Conservation (phyloP, 257 asterid species). For the Parsonsia alboflavescens region DNA sequence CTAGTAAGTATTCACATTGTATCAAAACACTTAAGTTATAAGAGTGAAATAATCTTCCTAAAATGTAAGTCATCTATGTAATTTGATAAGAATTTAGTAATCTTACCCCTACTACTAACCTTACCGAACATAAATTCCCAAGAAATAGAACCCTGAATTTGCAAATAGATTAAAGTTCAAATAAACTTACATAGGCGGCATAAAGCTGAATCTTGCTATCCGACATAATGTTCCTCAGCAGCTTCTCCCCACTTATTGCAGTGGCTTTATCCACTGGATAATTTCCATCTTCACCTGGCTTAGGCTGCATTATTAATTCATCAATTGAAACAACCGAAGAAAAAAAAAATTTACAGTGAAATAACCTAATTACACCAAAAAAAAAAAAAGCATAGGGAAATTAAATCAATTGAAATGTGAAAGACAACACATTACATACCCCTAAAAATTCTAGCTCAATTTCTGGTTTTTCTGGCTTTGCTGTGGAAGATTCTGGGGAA, state of each 20-base stretch:
- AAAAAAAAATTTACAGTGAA: background rate
- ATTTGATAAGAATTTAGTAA: no score
- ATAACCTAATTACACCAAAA: background rate
- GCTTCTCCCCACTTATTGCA: slow-evolving; percentile 78
- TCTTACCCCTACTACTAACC: background rate
- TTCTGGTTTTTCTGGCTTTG: slow-evolving; percentile 42
- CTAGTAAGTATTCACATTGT: background rate
- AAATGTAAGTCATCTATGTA: no score
- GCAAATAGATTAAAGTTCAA: background rate
- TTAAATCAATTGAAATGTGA: background rate
- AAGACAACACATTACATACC: slow-evolving; percentile 23
- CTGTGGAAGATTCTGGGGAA: slow-evolving; percentile 47
- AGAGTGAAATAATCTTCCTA: background rate
- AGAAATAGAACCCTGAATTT: background rate
- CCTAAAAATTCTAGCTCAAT: slow-evolving; percentile 77
- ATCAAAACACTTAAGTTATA: background rate
- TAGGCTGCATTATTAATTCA: slow-evolving; percentile 43
- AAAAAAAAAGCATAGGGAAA: background rate
- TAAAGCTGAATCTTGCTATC: slow-evolving; percentile 83
- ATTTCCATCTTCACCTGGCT: slow-evolving; percentile 50
- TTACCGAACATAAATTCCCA: background rate
- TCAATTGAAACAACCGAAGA: background rate
- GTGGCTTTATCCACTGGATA: slow-evolving; percentile 55
- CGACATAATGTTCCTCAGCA: slow-evolving; percentile 78
- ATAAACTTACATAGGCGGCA: slow-evolving; percentile 67